Evolutionary conservation across 768 basidiomycete species (phyloP).

Genomic region (Termitomyces sp.): DNA sequence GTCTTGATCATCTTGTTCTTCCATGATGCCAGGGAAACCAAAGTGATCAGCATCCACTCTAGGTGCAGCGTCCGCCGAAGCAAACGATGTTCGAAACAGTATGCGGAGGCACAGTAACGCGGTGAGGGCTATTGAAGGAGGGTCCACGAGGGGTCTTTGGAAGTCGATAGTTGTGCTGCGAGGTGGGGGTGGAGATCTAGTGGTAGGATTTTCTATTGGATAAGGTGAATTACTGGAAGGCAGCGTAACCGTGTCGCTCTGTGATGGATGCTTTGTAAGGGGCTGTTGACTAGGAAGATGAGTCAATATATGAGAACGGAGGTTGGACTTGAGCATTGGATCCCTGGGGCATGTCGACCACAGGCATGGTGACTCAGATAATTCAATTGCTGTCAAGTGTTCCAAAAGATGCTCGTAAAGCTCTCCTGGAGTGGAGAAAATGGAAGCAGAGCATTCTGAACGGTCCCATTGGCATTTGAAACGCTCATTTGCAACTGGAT

Average conservation of each 20-base stretch:
- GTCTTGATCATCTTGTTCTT: conserved; percentile 72
- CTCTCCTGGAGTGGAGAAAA: conserved; percentile 51
- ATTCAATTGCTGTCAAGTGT: conserved; percentile 46
- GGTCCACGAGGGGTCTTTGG: conserved; percentile 54
- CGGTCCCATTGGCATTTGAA: conserved; percentile 80
- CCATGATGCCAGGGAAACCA: conserved; percentile 82
- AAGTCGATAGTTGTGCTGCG: conserved; percentile 59
- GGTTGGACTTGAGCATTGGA: conserved; percentile 41
- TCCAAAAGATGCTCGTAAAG: conserved; percentile 71
- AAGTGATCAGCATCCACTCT: conserved; percentile 82
- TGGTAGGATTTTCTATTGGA: conserved; percentile 60
- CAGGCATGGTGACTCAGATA: conserved; percentile 48
- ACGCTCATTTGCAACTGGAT: conserved; percentile 49
- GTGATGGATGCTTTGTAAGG: conserved; percentile 56
- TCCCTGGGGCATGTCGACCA: conserved; percentile 68
- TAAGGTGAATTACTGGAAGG: conserved; percentile 50
- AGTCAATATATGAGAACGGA: conserved; percentile 71
- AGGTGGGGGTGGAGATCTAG: conserved; percentile 68
- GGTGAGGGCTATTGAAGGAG: conserved; percentile 72
- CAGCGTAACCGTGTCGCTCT: conserved; percentile 73
- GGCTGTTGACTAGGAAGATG: conserved; percentile 65
- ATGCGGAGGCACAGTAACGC: conserved; percentile 82
- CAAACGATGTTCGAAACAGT: conserved; percentile 77
- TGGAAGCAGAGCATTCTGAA: conserved; percentile 45
- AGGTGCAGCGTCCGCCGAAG: conserved; percentile 62